Percentiles rank a stretch among this genome's conserved stretches.
phyloP scores from a whole-genome alignment of 176 grass and related monocot genomes.

The Eremochloa ophiuroides region DNA sequence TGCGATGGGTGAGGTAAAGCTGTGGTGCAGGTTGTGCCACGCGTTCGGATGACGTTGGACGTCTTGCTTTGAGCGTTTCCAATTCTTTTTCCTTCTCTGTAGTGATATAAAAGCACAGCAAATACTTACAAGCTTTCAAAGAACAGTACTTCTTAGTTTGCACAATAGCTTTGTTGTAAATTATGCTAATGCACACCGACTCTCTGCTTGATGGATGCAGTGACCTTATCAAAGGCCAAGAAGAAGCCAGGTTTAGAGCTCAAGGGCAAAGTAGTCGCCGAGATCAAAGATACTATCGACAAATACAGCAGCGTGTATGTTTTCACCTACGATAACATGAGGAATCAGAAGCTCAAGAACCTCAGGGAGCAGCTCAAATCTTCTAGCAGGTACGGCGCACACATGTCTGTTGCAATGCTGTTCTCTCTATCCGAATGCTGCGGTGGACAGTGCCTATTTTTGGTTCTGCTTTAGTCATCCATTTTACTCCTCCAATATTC shows the following conservation, averaged over 20 bases:
- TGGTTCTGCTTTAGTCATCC: not conserved
- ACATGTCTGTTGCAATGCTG: not conserved
- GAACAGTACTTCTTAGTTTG: not conserved
- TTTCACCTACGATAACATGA: slow-evolving; percentile 88
- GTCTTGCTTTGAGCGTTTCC: no score
- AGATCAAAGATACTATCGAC: slow-evolving; percentile 64
- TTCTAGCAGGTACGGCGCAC: slow-evolving; percentile 51
- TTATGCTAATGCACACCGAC: not conserved
- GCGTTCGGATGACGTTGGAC: no score
- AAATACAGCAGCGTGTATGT: slow-evolving; percentile 54
- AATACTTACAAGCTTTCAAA: not conserved
- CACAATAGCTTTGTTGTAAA: not conserved
- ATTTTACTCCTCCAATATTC: not conserved
- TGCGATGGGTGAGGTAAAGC: no score
- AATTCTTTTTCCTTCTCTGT: not conserved
- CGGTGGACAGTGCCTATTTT: not conserved
- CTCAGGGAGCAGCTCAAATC: slow-evolving; percentile 79
- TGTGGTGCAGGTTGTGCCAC: no score
- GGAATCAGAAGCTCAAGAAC: slow-evolving; percentile 86
- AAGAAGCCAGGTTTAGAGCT: slow-evolving; percentile 63
- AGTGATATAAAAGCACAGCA: not conserved
- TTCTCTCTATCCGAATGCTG: not conserved
- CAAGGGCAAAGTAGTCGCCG: slow-evolving; percentile 67
- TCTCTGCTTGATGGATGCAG: slow-evolving; percentile 11
- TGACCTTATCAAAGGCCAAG: slow-evolving; percentile 79